These are phyloP conservation scores for Xylaria sp. DNA, from an alignment of 2,329 filamentous ascomycete genomes.

Conservation along the genomic window DNA sequence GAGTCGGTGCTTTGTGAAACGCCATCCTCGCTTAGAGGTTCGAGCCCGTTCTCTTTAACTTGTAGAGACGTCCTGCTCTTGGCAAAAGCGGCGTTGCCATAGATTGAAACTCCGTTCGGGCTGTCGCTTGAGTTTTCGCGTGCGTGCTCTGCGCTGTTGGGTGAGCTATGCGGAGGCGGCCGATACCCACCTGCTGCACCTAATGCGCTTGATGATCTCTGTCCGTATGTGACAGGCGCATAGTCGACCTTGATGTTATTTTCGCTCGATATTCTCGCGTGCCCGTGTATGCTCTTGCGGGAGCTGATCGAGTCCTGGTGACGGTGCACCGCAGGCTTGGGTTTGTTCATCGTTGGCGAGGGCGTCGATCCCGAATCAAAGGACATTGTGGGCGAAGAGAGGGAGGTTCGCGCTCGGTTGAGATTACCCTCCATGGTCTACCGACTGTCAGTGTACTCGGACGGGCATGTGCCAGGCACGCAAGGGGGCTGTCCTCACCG, in stretches of 20 bases:
- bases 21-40: constrained; percentile 59
- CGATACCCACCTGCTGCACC: constrained; percentile 62
- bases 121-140: constrained; percentile 37
- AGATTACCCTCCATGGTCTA: constrained; percentile 95
- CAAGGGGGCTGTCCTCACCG: constrained; percentile 57
- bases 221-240: constrained; percentile 47
- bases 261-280: constrained; percentile 65
- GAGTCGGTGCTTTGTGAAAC: constrained; percentile 34
- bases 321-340: constrained; percentile 42
- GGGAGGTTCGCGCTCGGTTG: constrained; percentile 72
- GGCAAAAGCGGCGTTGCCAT: constrained; percentile 26
- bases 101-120: constrained; percentile 19
- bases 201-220: constrained; percentile 66
- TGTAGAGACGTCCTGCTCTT: constrained; percentile 44
- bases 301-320: constrained; percentile 30
- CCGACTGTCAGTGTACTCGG: constrained; percentile 29
- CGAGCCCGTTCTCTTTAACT: constrained; percentile 48
- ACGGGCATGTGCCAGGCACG: neutral
- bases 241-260: constrained; percentile 53
- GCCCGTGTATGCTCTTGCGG: constrained; percentile 44
- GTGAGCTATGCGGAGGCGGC: constrained; percentile 49
- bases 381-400: constrained; percentile 51
- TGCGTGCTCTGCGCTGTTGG: constrained; percentile 49
- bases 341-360: constrained; percentile 51
- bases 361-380: constrained; percentile 53